Evolutionary conservation across 2,329 filamentous ascomycete species (phyloP).

Genomic region (Leptographium flavum): DNA sequence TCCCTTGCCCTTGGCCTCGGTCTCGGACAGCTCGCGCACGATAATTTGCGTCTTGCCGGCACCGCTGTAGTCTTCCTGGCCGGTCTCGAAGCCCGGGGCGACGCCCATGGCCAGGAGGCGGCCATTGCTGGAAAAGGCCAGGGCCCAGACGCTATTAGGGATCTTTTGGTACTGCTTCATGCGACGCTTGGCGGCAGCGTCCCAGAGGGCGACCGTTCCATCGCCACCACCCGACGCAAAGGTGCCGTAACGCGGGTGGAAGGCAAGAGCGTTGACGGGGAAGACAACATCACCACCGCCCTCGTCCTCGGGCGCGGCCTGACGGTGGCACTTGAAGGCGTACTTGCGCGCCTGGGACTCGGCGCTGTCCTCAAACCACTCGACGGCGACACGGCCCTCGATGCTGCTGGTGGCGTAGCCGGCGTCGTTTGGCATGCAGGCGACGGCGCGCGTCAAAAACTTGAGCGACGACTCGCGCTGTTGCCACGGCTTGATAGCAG

Average conservation of each 20-base stretch:
- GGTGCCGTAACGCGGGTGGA: slow-evolving; percentile 70
- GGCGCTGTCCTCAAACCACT: slow-evolving; percentile 87
- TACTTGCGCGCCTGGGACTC: slow-evolving; percentile 90
- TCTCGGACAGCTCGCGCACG: slow-evolving; percentile 71
- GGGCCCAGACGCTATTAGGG: slow-evolving; percentile 59
- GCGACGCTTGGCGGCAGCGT: slow-evolving; percentile 77
- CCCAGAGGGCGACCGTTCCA: slow-evolving; percentile 85
- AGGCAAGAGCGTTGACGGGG: slow-evolving; percentile 79
- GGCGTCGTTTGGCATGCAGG: slow-evolving; percentile 92
- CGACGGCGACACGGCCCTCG: slow-evolving; percentile 88
- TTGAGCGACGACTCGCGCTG: slow-evolving; percentile 86
- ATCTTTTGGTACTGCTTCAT: slow-evolving; percentile 84
- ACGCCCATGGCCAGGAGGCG: slow-evolving; percentile 65
- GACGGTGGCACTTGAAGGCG: slow-evolving; percentile 95
- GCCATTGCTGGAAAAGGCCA: slow-evolving; percentile 67
- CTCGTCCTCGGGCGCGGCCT: slow-evolving; percentile 47
- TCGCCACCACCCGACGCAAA: slow-evolving; percentile 86
- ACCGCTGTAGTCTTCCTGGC: slow-evolving; percentile 62
- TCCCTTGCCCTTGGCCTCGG: slow-evolving; percentile 76
- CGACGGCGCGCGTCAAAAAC: slow-evolving; percentile 85
- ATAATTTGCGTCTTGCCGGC: slow-evolving; percentile 64
- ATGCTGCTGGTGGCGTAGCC: slow-evolving; percentile 89
- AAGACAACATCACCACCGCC: slow-evolving; percentile 69
- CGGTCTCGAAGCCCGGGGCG: slow-evolving; percentile 79
- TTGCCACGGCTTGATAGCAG: slow-evolving; percentile 68